phyloP scores from a whole-genome alignment of 345 rosid species.

The Leavenworthia alabamica region DNA sequence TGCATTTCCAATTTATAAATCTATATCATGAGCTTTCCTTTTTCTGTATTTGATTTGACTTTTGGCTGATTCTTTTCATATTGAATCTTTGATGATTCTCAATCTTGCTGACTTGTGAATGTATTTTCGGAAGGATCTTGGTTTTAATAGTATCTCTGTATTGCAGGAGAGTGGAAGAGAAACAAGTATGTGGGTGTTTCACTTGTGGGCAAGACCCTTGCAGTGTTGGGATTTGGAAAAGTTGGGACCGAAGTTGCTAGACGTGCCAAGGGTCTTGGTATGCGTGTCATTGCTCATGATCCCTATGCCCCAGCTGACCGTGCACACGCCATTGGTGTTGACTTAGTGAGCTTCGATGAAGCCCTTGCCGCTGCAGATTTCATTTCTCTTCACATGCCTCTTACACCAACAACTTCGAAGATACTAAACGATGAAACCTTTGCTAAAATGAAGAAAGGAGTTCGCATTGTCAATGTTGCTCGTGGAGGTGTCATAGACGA shows the following conservation, averaged over 20 bases:
- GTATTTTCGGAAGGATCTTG: background rate
- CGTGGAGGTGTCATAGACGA: slow-evolving; percentile 93
- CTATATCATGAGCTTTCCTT: background rate
- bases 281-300: slow-evolving; percentile 85
- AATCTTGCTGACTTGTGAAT: background rate
- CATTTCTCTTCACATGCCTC: slow-evolving; percentile 86
- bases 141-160: background rate
- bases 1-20: background rate
- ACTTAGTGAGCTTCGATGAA: slow-evolving; percentile 71
- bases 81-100: background rate
- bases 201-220: slow-evolving; percentile 80
- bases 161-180: slow-evolving; percentile 73
- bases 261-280: slow-evolving; percentile 86
- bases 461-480: slow-evolving; percentile 78
- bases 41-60: background rate
- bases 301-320: slow-evolving; percentile 90
- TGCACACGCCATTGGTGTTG: slow-evolving; percentile 79
- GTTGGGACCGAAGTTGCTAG: slow-evolving; percentile 90
- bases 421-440: slow-evolving; percentile 71
- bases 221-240: slow-evolving; percentile 78
- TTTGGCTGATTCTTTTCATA: background rate
- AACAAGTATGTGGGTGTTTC: slow-evolving; percentile 86
- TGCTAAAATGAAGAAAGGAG: slow-evolving; percentile 89
- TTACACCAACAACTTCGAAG: slow-evolving; percentile 67
- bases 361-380: slow-evolving; percentile 73